Conservation (phyloP, 257 asterid genomes). For the Oldenlandia corymbosa region DNA sequence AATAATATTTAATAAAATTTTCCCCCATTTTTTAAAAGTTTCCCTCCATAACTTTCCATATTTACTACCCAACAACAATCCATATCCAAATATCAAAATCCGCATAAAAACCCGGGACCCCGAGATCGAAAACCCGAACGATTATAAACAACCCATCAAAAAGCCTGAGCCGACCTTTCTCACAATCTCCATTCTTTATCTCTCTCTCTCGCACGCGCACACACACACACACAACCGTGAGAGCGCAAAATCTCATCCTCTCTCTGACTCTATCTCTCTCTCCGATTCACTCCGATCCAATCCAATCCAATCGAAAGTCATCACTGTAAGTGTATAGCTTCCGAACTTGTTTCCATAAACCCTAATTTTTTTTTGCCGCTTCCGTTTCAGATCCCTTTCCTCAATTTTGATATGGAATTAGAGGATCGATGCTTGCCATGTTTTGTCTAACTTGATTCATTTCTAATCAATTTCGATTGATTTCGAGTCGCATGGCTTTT, state of each 20-base stretch:
- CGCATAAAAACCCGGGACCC: background rate
- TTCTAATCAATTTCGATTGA: slow-evolving; percentile 5
- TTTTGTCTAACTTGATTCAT: slow-evolving; percentile 15
- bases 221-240: slow-evolving; percentile 9
- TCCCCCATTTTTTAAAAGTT: background rate
- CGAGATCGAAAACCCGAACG: slow-evolving; percentile 6
- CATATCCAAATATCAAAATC: background rate
- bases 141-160: slow-evolving; percentile 20
- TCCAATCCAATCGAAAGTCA: slow-evolving; percentile 32
- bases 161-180: slow-evolving; percentile 26
- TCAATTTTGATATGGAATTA: background rate
- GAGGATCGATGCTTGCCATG: slow-evolving; percentile 2
- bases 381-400: slow-evolving; percentile 12
- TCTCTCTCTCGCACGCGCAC: slow-evolving; percentile 34
- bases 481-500: no score
- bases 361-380: slow-evolving; percentile 16
- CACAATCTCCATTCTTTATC: slow-evolving; percentile 35
- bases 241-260: slow-evolving; percentile 28
- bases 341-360: slow-evolving; percentile 1
- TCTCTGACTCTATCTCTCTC: slow-evolving; percentile 21
- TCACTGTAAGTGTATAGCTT: slow-evolving; percentile 38
- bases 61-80: background rate
- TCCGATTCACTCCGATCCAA: slow-evolving; percentile 40
- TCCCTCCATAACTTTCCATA: slow-evolving; percentile 6
- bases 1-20: background rate